Evolutionary conservation across 179 eudicot genomes (phyloP), one percentile per base, ranked within the genome.

Genomic region (Silene noctiflora): DNA sequence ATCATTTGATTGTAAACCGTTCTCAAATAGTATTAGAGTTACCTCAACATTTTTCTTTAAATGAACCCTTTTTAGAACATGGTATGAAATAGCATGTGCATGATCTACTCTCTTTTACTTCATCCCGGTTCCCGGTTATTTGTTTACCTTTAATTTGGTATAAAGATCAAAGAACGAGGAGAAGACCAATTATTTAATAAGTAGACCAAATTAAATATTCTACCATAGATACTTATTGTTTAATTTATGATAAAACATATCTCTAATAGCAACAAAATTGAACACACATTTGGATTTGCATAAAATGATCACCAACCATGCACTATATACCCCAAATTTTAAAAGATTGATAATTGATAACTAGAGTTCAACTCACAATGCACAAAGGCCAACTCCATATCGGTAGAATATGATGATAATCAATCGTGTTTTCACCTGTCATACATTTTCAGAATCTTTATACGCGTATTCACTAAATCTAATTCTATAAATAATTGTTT

Each of bases 351-450:
- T 39, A 20, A 68, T 27, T 25, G 68, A 44, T 39, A 20, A 35
- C 10, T 63, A 17, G 55, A 44, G 58, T 74, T 6, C 39, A 63
- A 25, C 27, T 75, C 70, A 55, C 63, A 64, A 75, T 75, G 71
- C 71, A 75, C 48, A 75, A 16, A 75, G 19, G 61, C 71, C 69
- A 64, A 64, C 13, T 48, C 19, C 71, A 65, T 25, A 46, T 48
- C 1, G 39, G 5, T 33, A 75, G 11, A 20, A 29, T 46, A 75
- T 63, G 20, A 46, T 59, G 19, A n/a, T 65, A 27, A 51, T 12
- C 55, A 14, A 75, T 76, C 73, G 67, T 76, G 65, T 65, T 75
- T 65, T 71, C 73, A 67, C 78, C 64, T 65, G 78, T 62, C 46
- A 66, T 21, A 27, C 12, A 8, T 75, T 25, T 51, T 14, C 5